Percentiles rank a stretch among this genome's conserved stretches.
Conservation (phyloP, 306 rosid species). For the Pterocarpus macrocarpus region DNA sequence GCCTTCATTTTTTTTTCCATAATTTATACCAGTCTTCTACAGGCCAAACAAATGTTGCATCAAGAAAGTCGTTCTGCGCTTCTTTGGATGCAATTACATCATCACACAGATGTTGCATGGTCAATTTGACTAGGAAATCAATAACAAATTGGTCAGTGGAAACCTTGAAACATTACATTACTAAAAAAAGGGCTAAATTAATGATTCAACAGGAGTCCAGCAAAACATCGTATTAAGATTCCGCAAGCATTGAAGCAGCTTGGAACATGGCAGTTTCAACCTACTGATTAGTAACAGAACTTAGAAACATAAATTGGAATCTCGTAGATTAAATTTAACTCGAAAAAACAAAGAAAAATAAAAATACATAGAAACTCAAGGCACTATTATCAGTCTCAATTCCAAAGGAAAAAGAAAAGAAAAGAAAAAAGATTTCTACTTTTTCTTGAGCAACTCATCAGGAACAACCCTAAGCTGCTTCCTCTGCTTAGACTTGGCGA, state of each 20-base stretch:
- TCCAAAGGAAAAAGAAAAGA: too few species aligned
- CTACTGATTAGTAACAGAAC: neutral
- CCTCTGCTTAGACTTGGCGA: constrained; percentile 80
- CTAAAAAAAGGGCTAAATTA: neutral
- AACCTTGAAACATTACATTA: too few species aligned
- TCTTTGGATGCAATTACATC: neutral
- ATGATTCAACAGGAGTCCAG: neutral
- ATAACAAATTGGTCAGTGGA: neutral
- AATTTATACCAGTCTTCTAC: neutral
- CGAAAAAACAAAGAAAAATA: too few species aligned
- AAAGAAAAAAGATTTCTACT: neutral
- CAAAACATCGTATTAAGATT: neutral
- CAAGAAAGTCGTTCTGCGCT: neutral
- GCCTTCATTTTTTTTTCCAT: neutral
- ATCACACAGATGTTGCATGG: neutral
- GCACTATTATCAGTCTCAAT: neutral
- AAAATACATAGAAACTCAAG: constrained; percentile 2
- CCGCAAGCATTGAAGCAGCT: neutral
- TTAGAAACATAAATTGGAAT: neutral
- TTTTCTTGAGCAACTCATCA: constrained; percentile 60
- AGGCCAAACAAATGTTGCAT: neutral
- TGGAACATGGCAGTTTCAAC: neutral
- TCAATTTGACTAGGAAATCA: neutral
- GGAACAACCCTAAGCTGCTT: constrained; percentile 82
- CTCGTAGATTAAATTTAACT: too few species aligned